Conservation (phyloP, 495 filamentous ascomycete genomes). For the Aspergillus indologenus region DNA sequence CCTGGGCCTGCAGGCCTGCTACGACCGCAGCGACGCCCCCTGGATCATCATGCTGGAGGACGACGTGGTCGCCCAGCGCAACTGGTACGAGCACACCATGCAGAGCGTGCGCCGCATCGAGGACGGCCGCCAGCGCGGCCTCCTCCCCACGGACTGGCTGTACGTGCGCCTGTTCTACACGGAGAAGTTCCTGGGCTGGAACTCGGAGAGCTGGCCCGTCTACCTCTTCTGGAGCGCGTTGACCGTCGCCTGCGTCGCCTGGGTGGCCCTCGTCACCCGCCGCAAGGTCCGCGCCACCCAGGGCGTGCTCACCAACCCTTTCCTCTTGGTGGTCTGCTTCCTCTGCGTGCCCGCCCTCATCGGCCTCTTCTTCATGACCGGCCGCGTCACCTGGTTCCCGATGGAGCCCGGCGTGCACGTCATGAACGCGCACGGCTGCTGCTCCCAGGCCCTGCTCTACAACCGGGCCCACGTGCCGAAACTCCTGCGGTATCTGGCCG, state of each 20-base stretch:
- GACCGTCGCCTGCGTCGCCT: slow-evolving; percentile 16
- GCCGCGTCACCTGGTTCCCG: slow-evolving; percentile 37
- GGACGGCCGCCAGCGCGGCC: slow-evolving; percentile 22
- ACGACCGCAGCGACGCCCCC: slow-evolving; percentile 33
- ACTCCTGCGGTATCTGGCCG: slow-evolving; percentile 21
- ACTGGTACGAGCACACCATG: slow-evolving; percentile 49
- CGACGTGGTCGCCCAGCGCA: slow-evolving; percentile 49
- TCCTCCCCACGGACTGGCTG: slow-evolving; percentile 33
- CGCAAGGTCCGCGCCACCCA: slow-evolving; percentile 15
- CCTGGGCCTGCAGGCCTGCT: slow-evolving; percentile 45
- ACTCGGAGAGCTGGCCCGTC: slow-evolving; percentile 46
- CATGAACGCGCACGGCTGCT: slow-evolving; percentile 38
- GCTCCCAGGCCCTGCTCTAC: slow-evolving; percentile 37
- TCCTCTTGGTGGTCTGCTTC: slow-evolving; percentile 24
- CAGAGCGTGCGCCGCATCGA: slow-evolving; percentile 37
- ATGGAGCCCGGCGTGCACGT: slow-evolving; percentile 28
- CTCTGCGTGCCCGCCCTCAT: slow-evolving; percentile 33
- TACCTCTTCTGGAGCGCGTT: slow-evolving; percentile 38
- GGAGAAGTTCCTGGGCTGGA: slow-evolving; percentile 55
- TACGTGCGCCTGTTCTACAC: slow-evolving; percentile 60
- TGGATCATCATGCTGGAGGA: slow-evolving; percentile 56
- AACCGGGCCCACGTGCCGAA: slow-evolving; percentile 24
- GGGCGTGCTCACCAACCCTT: slow-evolving; percentile 24
- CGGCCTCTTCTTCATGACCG: slow-evolving; percentile 34
- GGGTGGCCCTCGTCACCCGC: slow-evolving; percentile 20